Evolutionary conservation across 805 yeast genomes (phyloP).

Genomic region (Candida maesae): DNA sequence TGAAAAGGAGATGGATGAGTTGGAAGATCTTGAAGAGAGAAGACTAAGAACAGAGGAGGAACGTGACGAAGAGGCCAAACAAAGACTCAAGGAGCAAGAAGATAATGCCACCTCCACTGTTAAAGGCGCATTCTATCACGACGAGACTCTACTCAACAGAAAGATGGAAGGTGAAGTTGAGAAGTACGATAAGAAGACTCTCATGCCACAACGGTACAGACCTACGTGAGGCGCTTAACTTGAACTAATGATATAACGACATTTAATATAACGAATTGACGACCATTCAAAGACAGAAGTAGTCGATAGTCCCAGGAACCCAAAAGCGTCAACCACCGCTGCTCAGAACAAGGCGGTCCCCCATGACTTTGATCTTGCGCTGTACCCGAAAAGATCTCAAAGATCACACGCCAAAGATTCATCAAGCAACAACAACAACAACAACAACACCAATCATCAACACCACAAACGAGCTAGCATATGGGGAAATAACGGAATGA

Average conservation of each 20-base stretch:
- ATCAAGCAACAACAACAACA: no score
- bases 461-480: no score
- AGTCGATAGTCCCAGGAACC: no score
- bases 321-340: no score
- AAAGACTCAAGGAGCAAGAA: constrained; percentile 1
- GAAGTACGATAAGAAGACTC: constrained; percentile 15
- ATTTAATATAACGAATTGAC: background rate
- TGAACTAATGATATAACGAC: background rate
- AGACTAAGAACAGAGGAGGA: constrained; percentile 24
- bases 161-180: constrained; percentile 18
- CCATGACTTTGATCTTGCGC: no score
- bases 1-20: constrained; percentile 24
- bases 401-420: no score
- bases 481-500: no score
- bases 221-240: constrained; percentile 1
- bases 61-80: constrained; percentile 15
- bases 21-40: constrained; percentile 25
- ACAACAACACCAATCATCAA: no score
- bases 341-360: no score
- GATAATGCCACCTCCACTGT: background rate
- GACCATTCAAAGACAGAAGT: no score
- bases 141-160: constrained; percentile 14
- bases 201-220: constrained; percentile 17
- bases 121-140: constrained; percentile 23
- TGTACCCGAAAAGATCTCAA: no score